Evolutionary conservation across 768 basidiomycete genomes (phyloP), one percentile per base, ranked within the genome.

Genomic region (Tulasnella sp.): DNA sequence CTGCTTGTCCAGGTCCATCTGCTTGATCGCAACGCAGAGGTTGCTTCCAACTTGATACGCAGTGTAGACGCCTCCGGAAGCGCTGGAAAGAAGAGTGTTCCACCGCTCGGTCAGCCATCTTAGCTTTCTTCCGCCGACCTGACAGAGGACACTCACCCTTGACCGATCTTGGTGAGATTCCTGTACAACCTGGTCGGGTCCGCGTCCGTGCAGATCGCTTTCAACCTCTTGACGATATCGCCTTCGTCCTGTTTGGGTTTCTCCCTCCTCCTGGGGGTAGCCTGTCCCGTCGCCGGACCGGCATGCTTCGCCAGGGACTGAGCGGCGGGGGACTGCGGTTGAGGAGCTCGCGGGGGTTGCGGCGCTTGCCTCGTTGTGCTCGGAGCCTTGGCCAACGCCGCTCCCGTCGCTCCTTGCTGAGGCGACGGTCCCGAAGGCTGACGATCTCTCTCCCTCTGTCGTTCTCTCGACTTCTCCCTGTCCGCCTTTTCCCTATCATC

Each of bases 1-100:
- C 78, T 98, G 97, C 83, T 98, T 97, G 81, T 98, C 95, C 36
- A 99, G 86, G 84, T 99, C 97, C 97, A 98, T 99, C 81, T 98
- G 96, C 81, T 99, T 99, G 86, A 99, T 99, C 47, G 97, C 97
- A 39, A 98, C 97, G 12, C 88, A 91, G 37, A 92, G 77, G 80
- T 97, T 96, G 36, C 92, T 94, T 47, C 95, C 95, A 74, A 96
- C 91, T 83, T 98, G 95, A 79, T 97, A 97, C 17, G 96, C 96
- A 14, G 95, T 98, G 81, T 97, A 99, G 1, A 98, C 97, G 76
- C 96, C 96, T 44, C 97, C 96, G 22, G 93, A 96, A 17, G 97
- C 96, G 73, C 94, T 95, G 79, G 8, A 42, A 52, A 29, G 72
- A 35, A 7, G 32, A 59, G 69, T 7, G 7, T 22, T 22, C 17